These are phyloP conservation scores for Amanita brunnescens DNA, from an alignment of 768 basidiomycete genomes.

Conservation along the genomic window DNA sequence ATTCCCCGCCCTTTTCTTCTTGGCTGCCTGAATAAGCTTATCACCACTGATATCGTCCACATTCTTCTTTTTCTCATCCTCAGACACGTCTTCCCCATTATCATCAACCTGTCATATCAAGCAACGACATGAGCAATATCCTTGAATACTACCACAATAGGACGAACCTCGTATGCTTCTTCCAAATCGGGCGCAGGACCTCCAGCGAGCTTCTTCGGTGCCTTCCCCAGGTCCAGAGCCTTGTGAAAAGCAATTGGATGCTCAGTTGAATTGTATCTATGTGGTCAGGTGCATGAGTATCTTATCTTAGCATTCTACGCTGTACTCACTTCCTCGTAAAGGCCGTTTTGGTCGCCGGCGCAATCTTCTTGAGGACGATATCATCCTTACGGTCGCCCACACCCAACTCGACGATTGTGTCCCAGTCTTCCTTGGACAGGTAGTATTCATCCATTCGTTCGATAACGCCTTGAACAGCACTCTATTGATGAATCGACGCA, in stretches of 20 bases:
- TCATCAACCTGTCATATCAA: slow-evolving; percentile 32
- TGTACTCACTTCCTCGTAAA: slow-evolving; percentile 74
- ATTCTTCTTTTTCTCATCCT: slow-evolving; percentile 34
- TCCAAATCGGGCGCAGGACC: slow-evolving; percentile 84
- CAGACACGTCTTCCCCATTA: slow-evolving; percentile 37
- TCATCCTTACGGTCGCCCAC: slow-evolving; percentile 75
- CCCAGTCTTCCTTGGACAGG: slow-evolving; percentile 93
- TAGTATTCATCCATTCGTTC: slow-evolving; percentile 90
- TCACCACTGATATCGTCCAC: slow-evolving; percentile 25
- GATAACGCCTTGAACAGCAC: slow-evolving; percentile 76
- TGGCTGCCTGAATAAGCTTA: slow-evolving; percentile 29
- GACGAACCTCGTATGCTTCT: slow-evolving; percentile 76
- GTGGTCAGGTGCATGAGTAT: not conserved
- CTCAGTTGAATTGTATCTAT: slow-evolving; percentile 78
- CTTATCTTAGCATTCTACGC: not conserved
- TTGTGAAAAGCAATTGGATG: slow-evolving; percentile 97
- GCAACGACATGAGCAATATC: not conserved
- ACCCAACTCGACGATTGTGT: slow-evolving; percentile 89
- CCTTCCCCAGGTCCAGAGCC: slow-evolving; percentile 69
- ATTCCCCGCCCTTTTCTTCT: slow-evolving; percentile 28
- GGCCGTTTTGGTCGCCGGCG: slow-evolving; percentile 68
- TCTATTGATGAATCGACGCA: slow-evolving; percentile 33
- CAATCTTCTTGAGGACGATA: slow-evolving; percentile 72
- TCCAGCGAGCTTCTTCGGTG: slow-evolving; percentile 67
- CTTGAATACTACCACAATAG: not conserved